Percentiles rank a stretch among this genome's conserved stretches.
Conservation (phyloP, 345 rosid species). For the Eucalyptus fibrosa region DNA sequence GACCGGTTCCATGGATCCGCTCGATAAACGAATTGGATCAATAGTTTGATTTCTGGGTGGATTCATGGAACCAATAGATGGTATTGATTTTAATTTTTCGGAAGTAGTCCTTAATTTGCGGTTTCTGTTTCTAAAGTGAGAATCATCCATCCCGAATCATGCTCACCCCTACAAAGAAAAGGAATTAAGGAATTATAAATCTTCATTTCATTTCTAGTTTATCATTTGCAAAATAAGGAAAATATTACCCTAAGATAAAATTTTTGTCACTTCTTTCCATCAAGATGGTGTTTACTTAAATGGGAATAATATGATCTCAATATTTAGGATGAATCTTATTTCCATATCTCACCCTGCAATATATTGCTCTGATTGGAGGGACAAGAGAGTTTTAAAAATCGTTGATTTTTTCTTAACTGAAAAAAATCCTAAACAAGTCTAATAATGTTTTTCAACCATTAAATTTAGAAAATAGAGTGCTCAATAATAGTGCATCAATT, state of each 20-base stretch:
- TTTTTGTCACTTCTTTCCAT: neutral
- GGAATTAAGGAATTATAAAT: neutral
- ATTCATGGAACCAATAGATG: fast-evolving
- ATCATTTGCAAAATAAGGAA: neutral
- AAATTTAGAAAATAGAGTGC: neutral
- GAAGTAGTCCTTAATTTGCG: fast-evolving
- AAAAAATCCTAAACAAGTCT: neutral
- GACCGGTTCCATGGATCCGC: fast-evolving
- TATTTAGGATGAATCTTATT: neutral
- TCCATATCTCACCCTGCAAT: neutral
- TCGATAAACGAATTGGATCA: fast-evolving
- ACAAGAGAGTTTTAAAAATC: neutral
- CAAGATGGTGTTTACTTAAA: neutral
- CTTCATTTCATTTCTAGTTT: neutral
- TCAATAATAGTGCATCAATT: neutral
- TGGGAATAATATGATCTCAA: neutral
- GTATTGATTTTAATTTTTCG: too few relatives aligned
- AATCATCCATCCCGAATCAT: too few relatives aligned
- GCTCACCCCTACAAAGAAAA: neutral
- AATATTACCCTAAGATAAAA: neutral
- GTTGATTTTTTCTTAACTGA: neutral
- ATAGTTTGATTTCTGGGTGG: fast-evolving
- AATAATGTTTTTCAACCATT: neutral
- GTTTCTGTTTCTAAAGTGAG: too few relatives aligned
- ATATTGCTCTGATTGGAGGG: neutral